These are phyloP conservation scores for Podospora pseudoanserina DNA, from an alignment of 495 filamentous ascomycete species.

Conservation along the genomic window DNA sequence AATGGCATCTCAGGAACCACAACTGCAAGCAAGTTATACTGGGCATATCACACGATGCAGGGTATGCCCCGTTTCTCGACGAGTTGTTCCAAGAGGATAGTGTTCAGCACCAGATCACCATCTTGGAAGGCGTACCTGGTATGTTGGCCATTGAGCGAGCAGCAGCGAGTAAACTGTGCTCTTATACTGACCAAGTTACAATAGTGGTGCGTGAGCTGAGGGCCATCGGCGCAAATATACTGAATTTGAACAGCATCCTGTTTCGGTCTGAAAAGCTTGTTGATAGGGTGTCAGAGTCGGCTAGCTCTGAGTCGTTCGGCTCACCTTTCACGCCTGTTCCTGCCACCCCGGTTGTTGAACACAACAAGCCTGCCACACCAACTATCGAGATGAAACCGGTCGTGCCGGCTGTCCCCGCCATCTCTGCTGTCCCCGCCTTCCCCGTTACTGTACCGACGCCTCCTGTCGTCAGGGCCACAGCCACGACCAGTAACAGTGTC, in stretches of 20 bases:
- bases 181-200: background rate
- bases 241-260: conserved; percentile 56
- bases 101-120: conserved; percentile 57
- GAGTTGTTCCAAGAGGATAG: conserved; percentile 54
- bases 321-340: background rate
- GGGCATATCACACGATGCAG: conserved; percentile 72
- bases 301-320: background rate
- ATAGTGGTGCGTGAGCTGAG: conserved; percentile 58
- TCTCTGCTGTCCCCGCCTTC: background rate
- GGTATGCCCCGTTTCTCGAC: conserved; percentile 68
- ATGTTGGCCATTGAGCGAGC: background rate
- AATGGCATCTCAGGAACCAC: conserved; percentile 62
- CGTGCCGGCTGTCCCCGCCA: background rate
- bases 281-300: conserved; percentile 25
- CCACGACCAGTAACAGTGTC: background rate
- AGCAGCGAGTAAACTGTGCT: background rate
- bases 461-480: background rate
- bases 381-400: conserved; percentile 9
- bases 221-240: conserved; percentile 53
- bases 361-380: conserved; percentile 6
- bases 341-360: background rate
- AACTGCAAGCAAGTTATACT: conserved; percentile 81
- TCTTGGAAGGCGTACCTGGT: conserved; percentile 69
- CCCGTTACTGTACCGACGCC: background rate
- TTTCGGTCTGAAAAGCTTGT: conserved; percentile 61